Conservation (phyloP, 1,139 yeast genomes). For the Scheffersomyces parashehatae region DNA sequence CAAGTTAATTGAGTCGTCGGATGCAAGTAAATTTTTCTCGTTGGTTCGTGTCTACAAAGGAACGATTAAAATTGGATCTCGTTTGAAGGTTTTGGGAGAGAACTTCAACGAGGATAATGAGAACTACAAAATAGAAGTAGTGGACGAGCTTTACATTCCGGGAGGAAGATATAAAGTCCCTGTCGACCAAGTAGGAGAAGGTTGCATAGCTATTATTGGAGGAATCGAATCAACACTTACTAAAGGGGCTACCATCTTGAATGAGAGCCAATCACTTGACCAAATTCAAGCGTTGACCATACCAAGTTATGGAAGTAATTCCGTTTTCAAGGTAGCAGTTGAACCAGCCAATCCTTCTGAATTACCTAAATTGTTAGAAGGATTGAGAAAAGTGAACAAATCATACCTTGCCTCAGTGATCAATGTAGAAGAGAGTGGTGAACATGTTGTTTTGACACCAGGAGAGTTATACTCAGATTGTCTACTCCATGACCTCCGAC, state of each 20-base stretch:
- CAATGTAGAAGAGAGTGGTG: slow-evolving; percentile 87
- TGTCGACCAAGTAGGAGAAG: slow-evolving; percentile 56
- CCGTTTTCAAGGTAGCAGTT: slow-evolving; percentile 79
- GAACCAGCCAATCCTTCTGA: slow-evolving; percentile 84
- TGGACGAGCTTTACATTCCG: slow-evolving; percentile 57
- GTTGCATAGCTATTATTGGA: slow-evolving; percentile 64
- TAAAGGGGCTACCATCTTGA: slow-evolving; percentile 61
- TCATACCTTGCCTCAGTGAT: slow-evolving; percentile 67
- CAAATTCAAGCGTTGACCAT: slow-evolving; percentile 4
- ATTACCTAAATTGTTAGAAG: slow-evolving; percentile 68
- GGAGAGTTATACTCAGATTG: slow-evolving; percentile 93
- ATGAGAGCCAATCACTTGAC: slow-evolving; percentile 7
- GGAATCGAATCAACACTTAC: slow-evolving; percentile 60
- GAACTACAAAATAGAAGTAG: slow-evolving; percentile 47
- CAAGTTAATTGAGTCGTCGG: slow-evolving; percentile 57
- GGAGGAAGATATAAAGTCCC: slow-evolving; percentile 73
- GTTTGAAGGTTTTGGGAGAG: slow-evolving; percentile 61
- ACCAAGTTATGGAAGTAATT: slow-evolving; percentile 45
- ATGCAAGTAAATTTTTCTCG: slow-evolving; percentile 49
- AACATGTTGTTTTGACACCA: slow-evolving; percentile 74
- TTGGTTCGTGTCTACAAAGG: slow-evolving; percentile 69
- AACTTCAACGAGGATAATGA: slow-evolving; percentile 51
- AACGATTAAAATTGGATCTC: slow-evolving; percentile 44
- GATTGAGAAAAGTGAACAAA: slow-evolving; percentile 61
- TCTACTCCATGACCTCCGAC: slow-evolving; percentile 72